Percentiles rank a stretch among this genome's conserved stretches.
Conservation (phyloP, 345 rosid genomes). For the Hibiscus syriacus region DNA sequence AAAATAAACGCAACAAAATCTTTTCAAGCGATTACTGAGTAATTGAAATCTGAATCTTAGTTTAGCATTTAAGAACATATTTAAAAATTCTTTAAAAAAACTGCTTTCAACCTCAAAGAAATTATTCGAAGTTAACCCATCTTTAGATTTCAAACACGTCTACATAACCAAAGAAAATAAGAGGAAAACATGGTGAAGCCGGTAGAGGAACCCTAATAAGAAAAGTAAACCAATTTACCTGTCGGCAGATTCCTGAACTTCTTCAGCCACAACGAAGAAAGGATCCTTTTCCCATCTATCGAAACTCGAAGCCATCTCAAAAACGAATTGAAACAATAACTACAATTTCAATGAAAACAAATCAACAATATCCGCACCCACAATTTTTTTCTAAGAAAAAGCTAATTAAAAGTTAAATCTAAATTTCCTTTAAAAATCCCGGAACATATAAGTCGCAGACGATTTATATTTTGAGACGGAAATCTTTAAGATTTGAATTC, state of each 20-base stretch:
- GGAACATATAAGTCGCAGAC: not conserved
- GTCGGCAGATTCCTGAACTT: conserved; percentile 94
- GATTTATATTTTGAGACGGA: no score
- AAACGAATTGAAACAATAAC: not conserved
- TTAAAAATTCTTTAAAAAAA: not conserved
- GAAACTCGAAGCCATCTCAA: conserved; percentile 61
- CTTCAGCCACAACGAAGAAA: conserved; percentile 87
- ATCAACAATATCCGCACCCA: not conserved
- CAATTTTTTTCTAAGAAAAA: not conserved
- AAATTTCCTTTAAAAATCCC: not conserved
- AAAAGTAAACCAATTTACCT: conserved; percentile 32
- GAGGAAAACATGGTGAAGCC: not conserved
- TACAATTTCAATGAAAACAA: not conserved
- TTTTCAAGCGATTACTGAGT: not conserved
- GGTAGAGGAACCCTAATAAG: not conserved
- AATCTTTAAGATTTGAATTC: not conserved
- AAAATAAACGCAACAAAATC: not conserved
- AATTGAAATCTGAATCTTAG: conserved; percentile 3
- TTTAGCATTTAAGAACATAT: not conserved
- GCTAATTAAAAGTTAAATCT: not conserved
- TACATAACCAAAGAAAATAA: not conserved
- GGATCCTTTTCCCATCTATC: conserved; percentile 99
- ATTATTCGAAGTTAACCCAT: not conserved
- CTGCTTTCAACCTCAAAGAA: not conserved
- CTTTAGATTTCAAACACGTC: not conserved